Percentiles rank a stretch among this genome's conserved stretches.
Conservation (phyloP, 2,329 filamentous ascomycete genomes). For the Corniculantispora saksenae region DNA sequence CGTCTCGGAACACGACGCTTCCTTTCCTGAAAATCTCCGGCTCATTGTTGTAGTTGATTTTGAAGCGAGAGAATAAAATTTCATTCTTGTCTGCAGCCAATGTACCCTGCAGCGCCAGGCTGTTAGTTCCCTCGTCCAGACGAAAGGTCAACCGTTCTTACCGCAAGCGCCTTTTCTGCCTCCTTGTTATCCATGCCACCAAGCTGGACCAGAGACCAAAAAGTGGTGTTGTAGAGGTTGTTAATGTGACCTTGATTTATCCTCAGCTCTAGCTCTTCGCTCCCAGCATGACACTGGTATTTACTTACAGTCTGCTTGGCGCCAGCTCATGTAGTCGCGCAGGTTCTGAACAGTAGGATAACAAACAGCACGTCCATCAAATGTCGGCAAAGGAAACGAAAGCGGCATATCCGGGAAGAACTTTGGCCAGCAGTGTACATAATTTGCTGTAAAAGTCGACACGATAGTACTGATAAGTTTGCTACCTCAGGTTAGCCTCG, state of each 20-base stretch:
- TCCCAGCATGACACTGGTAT: too few relatives aligned
- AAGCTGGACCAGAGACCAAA: conserved; percentile 83
- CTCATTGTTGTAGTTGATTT: conserved; percentile 98
- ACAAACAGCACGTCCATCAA: conserved; percentile 87
- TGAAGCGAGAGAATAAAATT: conserved; percentile 84
- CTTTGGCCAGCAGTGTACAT: conserved; percentile 75
- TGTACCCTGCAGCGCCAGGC: conserved; percentile 61
- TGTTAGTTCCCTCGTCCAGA: conserved; percentile 22
- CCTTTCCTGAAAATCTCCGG: conserved; percentile 91
- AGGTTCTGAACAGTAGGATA: conserved; percentile 84
- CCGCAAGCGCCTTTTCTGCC: conserved; percentile 78
- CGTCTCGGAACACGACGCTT: conserved; percentile 83
- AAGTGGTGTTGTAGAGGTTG: conserved; percentile 96
- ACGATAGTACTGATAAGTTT: conserved; percentile 91
- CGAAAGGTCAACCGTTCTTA: conserved; percentile 37
- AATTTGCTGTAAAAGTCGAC: conserved; percentile 91
- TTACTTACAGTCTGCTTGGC: conserved; percentile 86
- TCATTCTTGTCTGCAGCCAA: conserved; percentile 90
- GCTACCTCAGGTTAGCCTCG: conserved; percentile 44
- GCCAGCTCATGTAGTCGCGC: conserved; percentile 94
- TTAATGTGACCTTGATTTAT: conserved; percentile 79
- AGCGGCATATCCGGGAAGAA: conserved; percentile 74
- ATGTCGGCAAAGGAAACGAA: conserved; percentile 76
- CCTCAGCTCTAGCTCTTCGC: not conserved
- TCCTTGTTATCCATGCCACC: conserved; percentile 75